Conservation (phyloP, 202 grass and related monocot genomes). For the Cymbopogon flexuosus region DNA sequence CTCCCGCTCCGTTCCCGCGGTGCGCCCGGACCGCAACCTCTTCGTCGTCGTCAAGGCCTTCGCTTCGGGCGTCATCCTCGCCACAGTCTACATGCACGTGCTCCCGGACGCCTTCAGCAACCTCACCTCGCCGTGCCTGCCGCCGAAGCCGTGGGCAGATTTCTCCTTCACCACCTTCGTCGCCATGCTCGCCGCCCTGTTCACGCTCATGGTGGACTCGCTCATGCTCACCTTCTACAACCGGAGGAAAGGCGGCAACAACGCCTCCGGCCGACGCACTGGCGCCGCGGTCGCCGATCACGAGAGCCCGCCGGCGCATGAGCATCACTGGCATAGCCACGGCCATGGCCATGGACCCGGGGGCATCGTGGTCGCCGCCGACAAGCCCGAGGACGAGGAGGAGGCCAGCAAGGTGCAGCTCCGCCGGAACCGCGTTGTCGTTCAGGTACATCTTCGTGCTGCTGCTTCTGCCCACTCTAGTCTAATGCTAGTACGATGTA, state of each 20-base stretch:
- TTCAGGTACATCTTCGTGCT: slow-evolving; percentile 44
- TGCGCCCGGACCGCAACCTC: slow-evolving; percentile 56
- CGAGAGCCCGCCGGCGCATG: slow-evolving; percentile 30
- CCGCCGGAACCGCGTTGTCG: slow-evolving; percentile 71
- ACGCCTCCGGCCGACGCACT: not conserved
- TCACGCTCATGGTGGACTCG: slow-evolving; percentile 76
- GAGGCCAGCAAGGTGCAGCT: slow-evolving; percentile 39
- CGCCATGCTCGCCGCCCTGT: slow-evolving; percentile 72
- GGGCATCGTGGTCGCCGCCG: not conserved
- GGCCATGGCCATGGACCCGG: slow-evolving; percentile 29
- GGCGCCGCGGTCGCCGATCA: slow-evolving; percentile 13
- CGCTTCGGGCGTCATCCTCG: slow-evolving; percentile 83
- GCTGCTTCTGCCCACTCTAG: not conserved
- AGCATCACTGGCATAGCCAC: not conserved
- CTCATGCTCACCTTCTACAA: slow-evolving; percentile 71
- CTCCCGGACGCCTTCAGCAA: slow-evolving; percentile 64
- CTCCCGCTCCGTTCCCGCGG: slow-evolving; percentile 55
- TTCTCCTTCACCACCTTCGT: slow-evolving; percentile 73
- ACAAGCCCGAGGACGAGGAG: slow-evolving; percentile 30
- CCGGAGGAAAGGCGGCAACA: slow-evolving; percentile 1
- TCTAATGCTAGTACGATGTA: too few species aligned
- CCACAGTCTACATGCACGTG: slow-evolving; percentile 87
- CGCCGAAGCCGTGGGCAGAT: slow-evolving; percentile 40
- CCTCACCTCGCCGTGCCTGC: slow-evolving; percentile 69
- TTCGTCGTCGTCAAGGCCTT: slow-evolving; percentile 83